These are phyloP conservation scores for Ganoderma boninense DNA, from an alignment of 1,284 basidiomycete genomes.

Conservation along the genomic window DNA sequence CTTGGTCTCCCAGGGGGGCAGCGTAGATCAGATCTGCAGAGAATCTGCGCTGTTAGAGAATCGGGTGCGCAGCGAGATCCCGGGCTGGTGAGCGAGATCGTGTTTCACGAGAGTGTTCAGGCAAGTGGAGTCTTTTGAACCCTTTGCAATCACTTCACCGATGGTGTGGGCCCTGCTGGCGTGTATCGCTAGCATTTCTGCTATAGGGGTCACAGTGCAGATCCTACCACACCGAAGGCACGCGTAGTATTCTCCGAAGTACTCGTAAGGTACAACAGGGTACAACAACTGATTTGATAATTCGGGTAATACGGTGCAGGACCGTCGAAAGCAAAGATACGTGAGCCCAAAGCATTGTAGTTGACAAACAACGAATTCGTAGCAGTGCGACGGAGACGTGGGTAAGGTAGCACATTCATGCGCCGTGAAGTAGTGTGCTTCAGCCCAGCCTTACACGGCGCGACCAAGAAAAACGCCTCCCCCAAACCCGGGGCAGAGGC, in stretches of 20 bases:
- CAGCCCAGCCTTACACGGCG: slow-evolving; percentile 9
- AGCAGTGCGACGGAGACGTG: background rate
- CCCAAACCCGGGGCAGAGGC: slow-evolving; percentile 26
- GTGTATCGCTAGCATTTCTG: background rate
- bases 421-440: slow-evolving; percentile 7
- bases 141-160: background rate
- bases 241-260: background rate
- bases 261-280: background rate
- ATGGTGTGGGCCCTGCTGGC: background rate
- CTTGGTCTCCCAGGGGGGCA: background rate
- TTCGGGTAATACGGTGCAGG: background rate
- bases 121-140: background rate
- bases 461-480: slow-evolving; percentile 13
- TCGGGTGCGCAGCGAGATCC: slow-evolving; percentile 4
- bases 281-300: background rate
- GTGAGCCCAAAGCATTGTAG: background rate
- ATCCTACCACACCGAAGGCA: background rate
- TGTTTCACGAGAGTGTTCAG: background rate
- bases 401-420: background rate
- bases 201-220: background rate
- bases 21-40: slow-evolving; percentile 6
- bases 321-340: background rate
- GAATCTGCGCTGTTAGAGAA: background rate
- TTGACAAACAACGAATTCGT: background rate
- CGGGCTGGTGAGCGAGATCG: background rate